Evolutionary conservation across 768 basidiomycete genomes (phyloP).

Genomic region (Mycena haematopus): DNA sequence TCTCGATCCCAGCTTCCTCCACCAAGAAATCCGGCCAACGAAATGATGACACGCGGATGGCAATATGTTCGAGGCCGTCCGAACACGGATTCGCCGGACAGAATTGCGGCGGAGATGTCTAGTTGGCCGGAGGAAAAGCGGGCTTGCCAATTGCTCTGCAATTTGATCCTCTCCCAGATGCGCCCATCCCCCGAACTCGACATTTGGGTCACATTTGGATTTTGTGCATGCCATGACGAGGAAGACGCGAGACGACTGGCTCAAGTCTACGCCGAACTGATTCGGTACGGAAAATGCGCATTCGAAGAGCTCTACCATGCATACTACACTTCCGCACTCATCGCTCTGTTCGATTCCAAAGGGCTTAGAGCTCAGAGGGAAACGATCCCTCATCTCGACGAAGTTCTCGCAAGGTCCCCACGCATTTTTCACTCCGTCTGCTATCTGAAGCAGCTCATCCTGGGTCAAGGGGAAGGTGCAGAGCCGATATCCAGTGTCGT

Average conservation of each 20-base stretch:
- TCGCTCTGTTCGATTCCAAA: slow-evolving; percentile 1
- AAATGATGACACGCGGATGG: slow-evolving; percentile 9
- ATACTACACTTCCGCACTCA: slow-evolving; percentile 3
- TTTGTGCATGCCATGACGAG: slow-evolving; percentile 9
- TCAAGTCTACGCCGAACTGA: neutral
- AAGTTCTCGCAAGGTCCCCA: neutral
- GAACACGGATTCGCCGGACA: neutral
- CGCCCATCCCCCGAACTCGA: slow-evolving; percentile 8
- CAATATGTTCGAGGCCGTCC: slow-evolving; percentile 7
- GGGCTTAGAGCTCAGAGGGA: neutral
- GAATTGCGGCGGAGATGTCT: neutral
- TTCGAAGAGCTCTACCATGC: slow-evolving; percentile 11
- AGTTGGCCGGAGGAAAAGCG: slow-evolving; percentile 5
- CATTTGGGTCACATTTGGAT: slow-evolving; percentile 6
- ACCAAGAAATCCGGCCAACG: slow-evolving; percentile 8
- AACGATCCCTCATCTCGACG: neutral
- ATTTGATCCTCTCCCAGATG: slow-evolving; percentile 4
- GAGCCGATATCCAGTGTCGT: neutral
- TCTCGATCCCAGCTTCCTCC: slow-evolving; percentile 28
- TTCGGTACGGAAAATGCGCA: neutral
- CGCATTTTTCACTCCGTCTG: neutral
- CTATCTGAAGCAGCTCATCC: slow-evolving; percentile 1
- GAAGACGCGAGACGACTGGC: neutral
- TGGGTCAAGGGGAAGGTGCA: neutral
- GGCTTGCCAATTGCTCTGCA: neutral